Percentiles rank a stretch among this genome's conserved stretches.
These are phyloP conservation scores for Thelonectria rubi DNA, from an alignment of 2,329 filamentous ascomycete species.

Conservation along the genomic window DNA sequence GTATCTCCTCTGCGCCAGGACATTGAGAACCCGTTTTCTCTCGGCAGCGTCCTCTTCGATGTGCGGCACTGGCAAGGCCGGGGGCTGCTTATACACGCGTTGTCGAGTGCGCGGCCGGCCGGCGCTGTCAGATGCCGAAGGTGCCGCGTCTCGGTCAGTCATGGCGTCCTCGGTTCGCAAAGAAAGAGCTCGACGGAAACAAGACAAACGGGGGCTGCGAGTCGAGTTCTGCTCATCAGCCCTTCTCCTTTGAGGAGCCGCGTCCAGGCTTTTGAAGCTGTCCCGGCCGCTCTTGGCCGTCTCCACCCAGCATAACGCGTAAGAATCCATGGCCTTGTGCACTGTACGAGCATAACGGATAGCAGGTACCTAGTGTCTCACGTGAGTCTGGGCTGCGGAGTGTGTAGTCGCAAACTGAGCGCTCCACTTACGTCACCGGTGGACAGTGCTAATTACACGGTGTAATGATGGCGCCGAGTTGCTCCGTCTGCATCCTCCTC, in stretches of 20 bases:
- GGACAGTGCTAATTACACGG: constrained; percentile 26
- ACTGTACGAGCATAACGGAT: constrained; percentile 46
- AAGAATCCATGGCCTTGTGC: constrained; percentile 21
- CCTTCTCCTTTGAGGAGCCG: constrained; percentile 2
- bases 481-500: constrained; percentile 16
- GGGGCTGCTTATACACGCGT: constrained; percentile 51
- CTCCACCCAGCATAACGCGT: constrained; percentile 45
- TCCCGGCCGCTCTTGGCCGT: constrained; percentile 18
- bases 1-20: constrained; percentile 64
- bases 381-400: accelerated
- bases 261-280: constrained; percentile 30
- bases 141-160: constrained; percentile 14
- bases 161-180: constrained; percentile 7
- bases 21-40: constrained; percentile 62
- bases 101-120: constrained; percentile 50
- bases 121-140: constrained; percentile 15
- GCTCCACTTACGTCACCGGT: background rate
- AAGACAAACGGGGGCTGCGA: background rate
- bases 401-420: constrained; percentile 29
- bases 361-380: constrained; percentile 28
- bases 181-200: background rate
- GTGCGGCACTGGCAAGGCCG: constrained; percentile 55
- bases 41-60: constrained; percentile 62
- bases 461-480: constrained; percentile 28
- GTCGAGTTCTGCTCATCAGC: background rate